Evolutionary conservation across 2,329 filamentous ascomycete species (phyloP).

Genomic region (Xylaria sp.): DNA sequence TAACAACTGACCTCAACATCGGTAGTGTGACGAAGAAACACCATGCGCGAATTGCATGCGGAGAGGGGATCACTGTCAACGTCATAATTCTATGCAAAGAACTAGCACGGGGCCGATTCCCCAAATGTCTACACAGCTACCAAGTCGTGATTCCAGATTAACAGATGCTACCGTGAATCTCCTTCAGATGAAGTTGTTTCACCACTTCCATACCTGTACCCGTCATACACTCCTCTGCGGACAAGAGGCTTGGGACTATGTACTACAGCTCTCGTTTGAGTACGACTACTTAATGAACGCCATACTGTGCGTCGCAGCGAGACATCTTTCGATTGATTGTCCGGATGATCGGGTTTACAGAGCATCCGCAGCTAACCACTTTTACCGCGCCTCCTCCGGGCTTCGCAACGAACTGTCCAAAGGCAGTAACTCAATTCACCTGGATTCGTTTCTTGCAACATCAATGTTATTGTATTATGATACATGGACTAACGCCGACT

Average conservation of each 20-base stretch:
- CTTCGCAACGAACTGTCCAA: constrained; percentile 36
- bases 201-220: constrained; percentile 43
- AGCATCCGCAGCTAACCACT: constrained; percentile 32
- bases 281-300: constrained; percentile 43
- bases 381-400: constrained; percentile 37
- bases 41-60: constrained; percentile 40
- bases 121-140: constrained; percentile 3
- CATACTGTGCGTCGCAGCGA: constrained; percentile 40
- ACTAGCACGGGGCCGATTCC: background rate
- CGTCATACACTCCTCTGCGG: constrained; percentile 39
- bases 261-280: constrained; percentile 41
- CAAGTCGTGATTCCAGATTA: background rate
- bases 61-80: constrained; percentile 40
- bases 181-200: constrained; percentile 40
- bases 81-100: background rate
- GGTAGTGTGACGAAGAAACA: constrained; percentile 40
- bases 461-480: constrained; percentile 42
- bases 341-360: constrained; percentile 30
- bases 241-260: constrained; percentile 34
- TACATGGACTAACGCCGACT: constrained; percentile 41
- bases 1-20: constrained; percentile 1
- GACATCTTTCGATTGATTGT: constrained; percentile 39
- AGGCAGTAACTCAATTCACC: constrained; percentile 30
- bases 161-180: constrained; percentile 32
- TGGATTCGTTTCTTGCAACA: constrained; percentile 43